These are phyloP conservation scores for Obelidium mucronatum DNA, from an alignment of 192 early-diverging fungal genomes.

Conservation along the genomic window DNA sequence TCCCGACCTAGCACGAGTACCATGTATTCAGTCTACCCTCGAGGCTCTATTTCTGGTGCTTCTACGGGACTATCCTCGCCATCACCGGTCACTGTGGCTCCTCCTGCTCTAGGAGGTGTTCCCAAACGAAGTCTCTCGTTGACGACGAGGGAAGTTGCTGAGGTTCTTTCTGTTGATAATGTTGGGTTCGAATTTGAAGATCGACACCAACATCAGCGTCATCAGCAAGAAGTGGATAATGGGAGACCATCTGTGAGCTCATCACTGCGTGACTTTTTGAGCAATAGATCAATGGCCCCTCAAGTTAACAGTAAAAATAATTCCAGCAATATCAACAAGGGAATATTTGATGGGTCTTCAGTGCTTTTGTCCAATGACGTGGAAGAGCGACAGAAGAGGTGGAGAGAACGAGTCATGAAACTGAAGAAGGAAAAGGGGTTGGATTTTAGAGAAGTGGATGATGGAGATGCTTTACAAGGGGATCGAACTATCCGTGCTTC, in stretches of 20 bases:
- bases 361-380: background rate
- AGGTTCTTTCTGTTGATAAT: background rate
- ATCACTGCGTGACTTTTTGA: background rate
- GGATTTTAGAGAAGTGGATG: too few relatives aligned
- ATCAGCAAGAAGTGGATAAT: too few relatives aligned
- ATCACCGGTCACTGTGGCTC: background rate
- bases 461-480: too few relatives aligned
- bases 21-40: too few relatives aligned
- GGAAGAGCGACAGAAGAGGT: background rate
- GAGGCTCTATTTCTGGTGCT: too few relatives aligned
- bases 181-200: background rate
- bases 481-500: too few relatives aligned
- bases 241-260: too few relatives aligned
- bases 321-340: background rate
- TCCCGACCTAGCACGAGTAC: too few relatives aligned
- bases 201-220: too few relatives aligned
- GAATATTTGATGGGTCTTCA: background rate
- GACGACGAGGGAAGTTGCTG: background rate
- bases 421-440: background rate
- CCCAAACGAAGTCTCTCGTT: background rate
- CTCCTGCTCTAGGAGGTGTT: background rate
- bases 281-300: background rate
- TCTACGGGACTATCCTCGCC: too few relatives aligned
- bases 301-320: too few relatives aligned
- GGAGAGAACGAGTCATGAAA: constrained; percentile 13